These are phyloP conservation scores for Puya raimondii DNA, from an alignment of 176 grass and related monocot genomes.

Conservation along the genomic window DNA sequence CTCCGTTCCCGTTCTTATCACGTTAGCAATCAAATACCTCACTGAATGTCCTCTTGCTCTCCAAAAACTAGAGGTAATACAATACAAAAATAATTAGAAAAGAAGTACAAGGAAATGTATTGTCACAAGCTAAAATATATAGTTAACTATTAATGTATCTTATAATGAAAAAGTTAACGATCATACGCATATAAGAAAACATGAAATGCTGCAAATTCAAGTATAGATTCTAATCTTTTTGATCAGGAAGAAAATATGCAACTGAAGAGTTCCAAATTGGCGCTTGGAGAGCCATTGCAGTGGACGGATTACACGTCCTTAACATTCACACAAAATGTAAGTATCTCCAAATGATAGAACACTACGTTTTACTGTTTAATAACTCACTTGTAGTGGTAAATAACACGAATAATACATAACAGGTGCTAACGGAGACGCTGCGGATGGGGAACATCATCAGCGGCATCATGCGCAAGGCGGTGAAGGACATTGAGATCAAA, in stretches of 20 bases:
- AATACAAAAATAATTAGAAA: not conserved
- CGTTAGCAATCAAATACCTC: slow-evolving; percentile 87
- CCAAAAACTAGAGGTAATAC: slow-evolving; percentile 52
- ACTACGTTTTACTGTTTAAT: not conserved
- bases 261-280: slow-evolving; percentile 43
- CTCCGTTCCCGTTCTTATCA: slow-evolving; percentile 89
- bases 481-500: slow-evolving; percentile 70
- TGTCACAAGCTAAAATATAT: too few relatives aligned
- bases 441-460: slow-evolving; percentile 89
- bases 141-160: too few relatives aligned
- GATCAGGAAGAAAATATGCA: slow-evolving; percentile 83
- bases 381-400: not conserved
- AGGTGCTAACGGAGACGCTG: slow-evolving; percentile 78
- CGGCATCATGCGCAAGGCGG: slow-evolving; percentile 94
- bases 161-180: too few relatives aligned
- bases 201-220: not conserved
- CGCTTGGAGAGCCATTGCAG: slow-evolving; percentile 43
- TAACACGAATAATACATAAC: not conserved
- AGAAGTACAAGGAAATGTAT: too few relatives aligned
- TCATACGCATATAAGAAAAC: too few relatives aligned
- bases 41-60: slow-evolving; percentile 79
- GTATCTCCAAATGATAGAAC: not conserved
- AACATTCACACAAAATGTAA: slow-evolving; percentile 91
- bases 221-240: not conserved
- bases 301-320: slow-evolving; percentile 87